Base-by-base conservation (phyloP, 176 grass and related monocot species). In the Bonia amplexicaulis region DNA sequence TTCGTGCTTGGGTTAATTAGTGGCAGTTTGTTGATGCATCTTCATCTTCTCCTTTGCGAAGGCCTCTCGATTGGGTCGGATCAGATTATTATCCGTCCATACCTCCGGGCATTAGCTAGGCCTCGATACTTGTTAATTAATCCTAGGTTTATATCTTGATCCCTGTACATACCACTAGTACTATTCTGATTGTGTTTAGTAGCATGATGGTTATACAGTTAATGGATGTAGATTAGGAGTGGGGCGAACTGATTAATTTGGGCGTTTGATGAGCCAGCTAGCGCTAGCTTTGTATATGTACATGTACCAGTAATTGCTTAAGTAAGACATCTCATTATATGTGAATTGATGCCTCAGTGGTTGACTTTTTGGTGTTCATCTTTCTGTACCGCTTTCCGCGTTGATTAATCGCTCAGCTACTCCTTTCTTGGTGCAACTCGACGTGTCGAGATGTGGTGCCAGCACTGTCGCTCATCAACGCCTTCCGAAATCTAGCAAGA, bases 71-170 rank as follows among this genome's bases (percentile, higher is more conserved):
- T 44, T 17, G 31, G 89, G 63, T 74, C n/a, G 69, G 74, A 74
- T 82, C 77, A 79, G 89, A 51, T 79, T 79, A 90, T 25, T 74
- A 83, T 73, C 73, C 41, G 48, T 73, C 73, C 67, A 80, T 85
- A 84, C 69, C 80, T 66, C 69, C 68, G 35, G 84, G 84, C 51
- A 87, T 90, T 81, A 80, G 88, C 29, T 74, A 54, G 66, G 84
- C 67, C 39, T 87, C 59, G 22, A 10, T 37, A 51, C 70, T 66
- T 60, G 89, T 90, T 87, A 67, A 79, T 90, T 89, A 86, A 79
- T 87, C 75, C 51, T 90, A 75, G 89, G 69, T 80, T 79, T 40
- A 59, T 84, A 60, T 74, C 80, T 20, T 84, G 80, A 79, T 91
- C 76, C 29, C 14, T 80, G 52, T 87, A 87, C 66, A 86, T 86